These are phyloP conservation scores for Solanum hybrid DNA, from an alignment of 305 asterid genomes.

Conservation along the genomic window DNA sequence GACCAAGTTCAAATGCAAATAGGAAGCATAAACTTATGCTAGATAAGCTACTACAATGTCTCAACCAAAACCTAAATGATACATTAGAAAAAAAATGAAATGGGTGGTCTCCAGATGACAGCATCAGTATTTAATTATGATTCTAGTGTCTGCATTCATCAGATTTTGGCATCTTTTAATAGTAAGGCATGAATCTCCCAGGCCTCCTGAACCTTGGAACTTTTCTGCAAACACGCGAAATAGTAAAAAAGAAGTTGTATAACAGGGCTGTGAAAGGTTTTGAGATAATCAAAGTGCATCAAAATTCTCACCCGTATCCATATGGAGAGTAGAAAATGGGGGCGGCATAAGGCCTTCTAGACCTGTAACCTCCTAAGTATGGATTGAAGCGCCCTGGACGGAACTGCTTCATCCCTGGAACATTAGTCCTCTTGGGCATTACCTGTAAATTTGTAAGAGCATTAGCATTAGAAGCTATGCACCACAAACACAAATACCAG, in stretches of 20 bases:
- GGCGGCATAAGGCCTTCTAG: slow-evolving; percentile 1
- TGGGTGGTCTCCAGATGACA: background rate
- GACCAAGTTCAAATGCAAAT: background rate
- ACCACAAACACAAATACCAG: background rate
- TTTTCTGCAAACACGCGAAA: slow-evolving; percentile 27
- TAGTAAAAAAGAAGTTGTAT: background rate
- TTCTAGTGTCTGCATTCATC: background rate
- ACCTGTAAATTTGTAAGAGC: slow-evolving; percentile 16
- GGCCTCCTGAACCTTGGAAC: slow-evolving; percentile 60
- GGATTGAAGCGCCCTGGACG: slow-evolving; percentile 23
- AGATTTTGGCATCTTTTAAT: slow-evolving; percentile 11
- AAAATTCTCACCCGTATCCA: slow-evolving; percentile 6
- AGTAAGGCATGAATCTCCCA: slow-evolving; percentile 48
- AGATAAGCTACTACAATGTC: background rate
- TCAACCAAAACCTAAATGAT: background rate
- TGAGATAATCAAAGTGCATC: background rate
- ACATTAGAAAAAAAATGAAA: background rate
- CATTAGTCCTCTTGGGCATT: slow-evolving; percentile 45
- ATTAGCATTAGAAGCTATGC: background rate
- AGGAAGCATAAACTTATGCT: background rate
- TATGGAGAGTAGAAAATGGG: slow-evolving; percentile 6
- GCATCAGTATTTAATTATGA: background rate
- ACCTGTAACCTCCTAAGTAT: background rate
- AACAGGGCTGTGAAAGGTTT: background rate
- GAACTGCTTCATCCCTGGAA: slow-evolving; percentile 51